Evolutionary conservation across 164 flowering plant species (phyloP).

Genomic region (Magnolia kwangsiensis): DNA sequence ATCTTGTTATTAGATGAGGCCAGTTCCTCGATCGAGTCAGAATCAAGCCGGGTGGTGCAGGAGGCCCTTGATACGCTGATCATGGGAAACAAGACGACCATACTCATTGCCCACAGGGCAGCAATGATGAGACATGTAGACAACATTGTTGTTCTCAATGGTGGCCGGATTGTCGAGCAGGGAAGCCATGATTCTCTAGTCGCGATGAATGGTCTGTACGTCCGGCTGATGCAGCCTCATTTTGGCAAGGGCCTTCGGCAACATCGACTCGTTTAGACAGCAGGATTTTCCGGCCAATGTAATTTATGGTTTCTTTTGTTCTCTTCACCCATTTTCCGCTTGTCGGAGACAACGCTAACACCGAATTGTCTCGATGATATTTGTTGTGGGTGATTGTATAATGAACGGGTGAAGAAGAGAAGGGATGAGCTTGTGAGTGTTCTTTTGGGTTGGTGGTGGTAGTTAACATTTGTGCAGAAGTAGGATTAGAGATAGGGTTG

Average conservation of each 20-base stretch:
- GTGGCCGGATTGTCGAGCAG: conserved; percentile 90
- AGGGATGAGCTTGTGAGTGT: conserved; percentile 10
- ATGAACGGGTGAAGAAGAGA: conserved; percentile 22
- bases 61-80: conserved; percentile 95
- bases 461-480: conserved; percentile 16
- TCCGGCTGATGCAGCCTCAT: conserved; percentile 94
- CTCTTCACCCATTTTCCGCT: conserved; percentile 13
- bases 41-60: conserved; percentile 92
- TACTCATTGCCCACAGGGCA: conserved; percentile 89
- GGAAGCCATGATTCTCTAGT: conserved; percentile 82
- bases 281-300: conserved; percentile 6
- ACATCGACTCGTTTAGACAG: conserved; percentile 61
- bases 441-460: not conserved
- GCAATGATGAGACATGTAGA: conserved; percentile 99
- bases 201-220: conserved; percentile 78
- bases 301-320: conserved; percentile 13
- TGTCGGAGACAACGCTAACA: not conserved
- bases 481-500: conserved; percentile 26
- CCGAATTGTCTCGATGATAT: conserved; percentile 2
- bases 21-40: conserved; percentile 92
- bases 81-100: conserved; percentile 97
- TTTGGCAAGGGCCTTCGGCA: conserved; percentile 84
- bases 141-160: conserved; percentile 92
- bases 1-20: conserved; percentile 90
- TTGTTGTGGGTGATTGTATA: conserved; percentile 20